A percentile compares a stretch with the other conserved stretches of the same genome.
Evolutionary conservation across 2,329 filamentous ascomycete species (phyloP).

Genomic region (Paramyrothecium sp.): DNA sequence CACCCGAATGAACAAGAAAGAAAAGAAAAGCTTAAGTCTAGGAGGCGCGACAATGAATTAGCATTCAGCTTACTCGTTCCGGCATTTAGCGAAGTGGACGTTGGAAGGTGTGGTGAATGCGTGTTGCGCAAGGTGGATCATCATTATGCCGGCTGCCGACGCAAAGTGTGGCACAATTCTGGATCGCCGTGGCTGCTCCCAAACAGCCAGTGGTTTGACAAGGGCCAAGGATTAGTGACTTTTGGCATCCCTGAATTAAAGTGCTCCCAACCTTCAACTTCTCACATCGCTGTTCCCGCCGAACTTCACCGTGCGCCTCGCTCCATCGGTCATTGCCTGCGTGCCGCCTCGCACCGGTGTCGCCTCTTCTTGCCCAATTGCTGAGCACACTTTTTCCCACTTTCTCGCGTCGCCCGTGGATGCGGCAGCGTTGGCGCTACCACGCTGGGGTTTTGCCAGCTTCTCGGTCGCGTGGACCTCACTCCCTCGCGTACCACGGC

Average conservation of each 20-base stretch:
- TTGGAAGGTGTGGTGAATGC: background rate
- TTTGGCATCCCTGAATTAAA: conserved; percentile 2
- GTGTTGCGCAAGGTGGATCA: background rate
- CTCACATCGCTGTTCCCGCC: conserved; percentile 4
- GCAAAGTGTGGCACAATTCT: background rate
- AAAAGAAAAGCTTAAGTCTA: too few species aligned
- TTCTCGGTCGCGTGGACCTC: conserved; percentile 40
- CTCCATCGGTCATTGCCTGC: background rate
- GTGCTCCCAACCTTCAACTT: conserved; percentile 21
- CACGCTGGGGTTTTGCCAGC: conserved; percentile 2
- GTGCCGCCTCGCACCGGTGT: background rate
- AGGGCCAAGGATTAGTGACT: background rate
- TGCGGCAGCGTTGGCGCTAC: conserved; percentile 10
- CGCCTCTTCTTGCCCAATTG: conserved; percentile 1
- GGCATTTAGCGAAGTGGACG: background rate
- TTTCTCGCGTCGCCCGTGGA: conserved; percentile 3
- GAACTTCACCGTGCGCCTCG: background rate
- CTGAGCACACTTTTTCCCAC: conserved; percentile 1
- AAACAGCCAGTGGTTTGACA: background rate
- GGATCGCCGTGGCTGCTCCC: background rate
- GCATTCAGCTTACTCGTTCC: background rate
- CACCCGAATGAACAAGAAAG: too few species aligned
- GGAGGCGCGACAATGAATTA: background rate
- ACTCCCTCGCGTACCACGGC: conserved; percentile 18
- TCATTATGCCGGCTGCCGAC: background rate